These are phyloP conservation scores for Ustilago sp. DNA, from an alignment of 1,284 basidiomycete species.

Conservation along the genomic window DNA sequence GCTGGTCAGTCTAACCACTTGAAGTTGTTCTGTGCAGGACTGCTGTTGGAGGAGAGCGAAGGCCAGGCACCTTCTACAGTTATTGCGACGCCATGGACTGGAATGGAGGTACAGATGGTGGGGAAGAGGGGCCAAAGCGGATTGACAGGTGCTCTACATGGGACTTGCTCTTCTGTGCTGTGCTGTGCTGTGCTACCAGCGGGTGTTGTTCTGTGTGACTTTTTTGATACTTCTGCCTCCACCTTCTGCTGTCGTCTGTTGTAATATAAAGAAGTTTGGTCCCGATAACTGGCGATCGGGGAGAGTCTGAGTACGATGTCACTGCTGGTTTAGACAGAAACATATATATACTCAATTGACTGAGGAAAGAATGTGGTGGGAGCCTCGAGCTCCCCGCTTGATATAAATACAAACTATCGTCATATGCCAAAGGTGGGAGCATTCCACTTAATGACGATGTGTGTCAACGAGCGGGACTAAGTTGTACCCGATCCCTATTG, in stretches of 20 bases:
- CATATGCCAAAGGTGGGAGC: too few species aligned
- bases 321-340: too few species aligned
- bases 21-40: neutral
- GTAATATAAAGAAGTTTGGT: too few species aligned
- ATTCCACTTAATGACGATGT: too few species aligned
- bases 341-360: too few species aligned
- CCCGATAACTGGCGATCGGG: too few species aligned
- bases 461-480: too few species aligned
- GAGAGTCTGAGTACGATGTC: too few species aligned
- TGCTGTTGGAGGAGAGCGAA: neutral
- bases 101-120: neutral
- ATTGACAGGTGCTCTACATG: neutral
- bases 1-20: neutral
- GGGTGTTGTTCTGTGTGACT: neutral
- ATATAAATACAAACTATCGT: too few species aligned
- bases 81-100: neutral
- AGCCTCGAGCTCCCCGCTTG: too few species aligned
- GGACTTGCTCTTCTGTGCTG: neutral
- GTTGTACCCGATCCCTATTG: too few species aligned
- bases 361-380: too few species aligned
- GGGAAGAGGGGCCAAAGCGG: neutral
- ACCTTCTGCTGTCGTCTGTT: neutral
- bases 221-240: neutral
- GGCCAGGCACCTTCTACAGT: neutral
- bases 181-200: constrained; percentile 5